Conservation (phyloP, 2,329 filamentous ascomycete genomes). For the Aphanoascus verrucosus region DNA sequence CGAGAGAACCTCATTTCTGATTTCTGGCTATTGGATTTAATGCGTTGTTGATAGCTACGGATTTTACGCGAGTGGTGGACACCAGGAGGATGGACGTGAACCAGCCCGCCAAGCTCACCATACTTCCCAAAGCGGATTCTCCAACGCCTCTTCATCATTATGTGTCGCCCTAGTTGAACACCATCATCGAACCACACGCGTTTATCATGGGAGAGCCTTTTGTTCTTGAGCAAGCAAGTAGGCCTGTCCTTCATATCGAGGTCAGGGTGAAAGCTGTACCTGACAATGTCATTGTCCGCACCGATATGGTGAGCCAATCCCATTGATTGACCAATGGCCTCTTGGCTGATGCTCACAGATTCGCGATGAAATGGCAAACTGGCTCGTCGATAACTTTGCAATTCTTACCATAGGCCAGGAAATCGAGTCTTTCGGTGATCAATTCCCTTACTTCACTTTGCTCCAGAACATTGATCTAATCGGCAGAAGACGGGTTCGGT, state of each 20-base stretch:
- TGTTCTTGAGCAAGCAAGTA: background rate
- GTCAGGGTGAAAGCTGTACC: slow-evolving; percentile 25
- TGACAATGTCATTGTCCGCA: slow-evolving; percentile 23
- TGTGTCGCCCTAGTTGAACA: too few relatives aligned
- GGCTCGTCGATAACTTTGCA: slow-evolving; percentile 27
- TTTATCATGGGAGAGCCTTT: slow-evolving; percentile 1
- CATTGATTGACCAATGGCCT: background rate
- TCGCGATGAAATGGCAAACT: slow-evolving; percentile 29
- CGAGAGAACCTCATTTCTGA: too few relatives aligned
- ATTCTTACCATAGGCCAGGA: slow-evolving; percentile 27
- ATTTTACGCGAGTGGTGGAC: too few relatives aligned
- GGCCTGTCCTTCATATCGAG: slow-evolving; percentile 32
- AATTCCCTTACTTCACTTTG: background rate
- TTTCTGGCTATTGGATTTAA: too few relatives aligned
- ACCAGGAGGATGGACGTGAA: too few relatives aligned
- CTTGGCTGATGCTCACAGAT: slow-evolving; percentile 19
- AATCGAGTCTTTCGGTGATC: slow-evolving; percentile 24
- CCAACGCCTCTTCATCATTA: too few relatives aligned
- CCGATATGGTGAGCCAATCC: slow-evolving; percentile 22
- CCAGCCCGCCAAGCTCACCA: too few relatives aligned
- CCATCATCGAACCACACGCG: too few relatives aligned
- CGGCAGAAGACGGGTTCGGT: slow-evolving; percentile 20
- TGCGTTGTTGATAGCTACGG: too few relatives aligned
- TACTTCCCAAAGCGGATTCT: too few relatives aligned
- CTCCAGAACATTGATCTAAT: background rate